phyloP scores from a whole-genome alignment of 176 grass and related monocot genomes.

The Echinochloa phyllopogon region DNA sequence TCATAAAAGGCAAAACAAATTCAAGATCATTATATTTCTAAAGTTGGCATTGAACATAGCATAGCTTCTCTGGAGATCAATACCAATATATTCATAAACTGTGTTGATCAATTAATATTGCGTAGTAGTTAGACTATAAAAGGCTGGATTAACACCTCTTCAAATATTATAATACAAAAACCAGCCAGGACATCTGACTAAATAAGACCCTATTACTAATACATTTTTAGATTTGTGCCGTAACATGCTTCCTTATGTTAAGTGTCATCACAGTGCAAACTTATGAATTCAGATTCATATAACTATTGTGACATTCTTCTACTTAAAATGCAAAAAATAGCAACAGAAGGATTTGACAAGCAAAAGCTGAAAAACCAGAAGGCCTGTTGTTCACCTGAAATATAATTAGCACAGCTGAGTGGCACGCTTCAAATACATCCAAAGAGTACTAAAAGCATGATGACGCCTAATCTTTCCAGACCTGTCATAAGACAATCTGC shows the following conservation, averaged over 20 bases:
- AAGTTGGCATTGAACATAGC: background rate
- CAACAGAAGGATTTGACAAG: background rate
- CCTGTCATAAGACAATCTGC: slow-evolving; percentile 36
- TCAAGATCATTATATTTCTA: background rate
- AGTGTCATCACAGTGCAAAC: background rate
- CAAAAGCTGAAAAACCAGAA: background rate
- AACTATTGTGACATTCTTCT: background rate
- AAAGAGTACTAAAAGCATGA: background rate
- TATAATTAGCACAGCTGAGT: slow-evolving; percentile 41
- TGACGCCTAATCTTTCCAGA: slow-evolving; percentile 3
- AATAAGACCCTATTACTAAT: background rate
- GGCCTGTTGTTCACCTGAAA: background rate
- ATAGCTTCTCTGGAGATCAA: background rate
- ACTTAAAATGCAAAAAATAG: background rate
- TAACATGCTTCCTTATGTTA: background rate
- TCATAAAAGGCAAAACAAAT: background rate
- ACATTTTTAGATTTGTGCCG: background rate
- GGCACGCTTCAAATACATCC: background rate
- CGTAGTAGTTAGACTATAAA: background rate
- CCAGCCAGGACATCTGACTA: background rate
- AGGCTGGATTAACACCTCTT: background rate
- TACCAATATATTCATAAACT: slow-evolving; percentile 24
- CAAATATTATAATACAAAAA: slow-evolving; percentile 6
- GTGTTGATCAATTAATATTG: background rate
- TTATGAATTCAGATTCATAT: background rate